Conservation (phyloP, 164 flowering plant species). For the Dillenia turbinata region DNA sequence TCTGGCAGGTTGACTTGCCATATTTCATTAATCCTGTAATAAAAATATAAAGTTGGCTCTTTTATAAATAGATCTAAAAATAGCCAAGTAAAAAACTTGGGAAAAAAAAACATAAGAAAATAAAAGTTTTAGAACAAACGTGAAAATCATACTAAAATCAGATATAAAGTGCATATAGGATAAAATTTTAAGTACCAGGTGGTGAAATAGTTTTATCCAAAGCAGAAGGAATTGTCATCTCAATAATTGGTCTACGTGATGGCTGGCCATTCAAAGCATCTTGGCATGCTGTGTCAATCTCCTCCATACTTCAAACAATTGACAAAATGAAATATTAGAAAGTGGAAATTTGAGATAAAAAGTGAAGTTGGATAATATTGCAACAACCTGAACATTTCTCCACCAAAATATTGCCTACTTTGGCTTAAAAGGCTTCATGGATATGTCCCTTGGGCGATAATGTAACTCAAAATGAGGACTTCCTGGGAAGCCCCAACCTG, state of each 20-base stretch:
- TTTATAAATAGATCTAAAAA: too few relatives aligned
- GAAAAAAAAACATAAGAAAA: too few relatives aligned
- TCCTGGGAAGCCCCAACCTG: too few relatives aligned
- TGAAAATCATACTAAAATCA: background rate
- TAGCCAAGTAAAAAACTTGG: too few relatives aligned
- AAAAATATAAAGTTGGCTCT: too few relatives aligned
- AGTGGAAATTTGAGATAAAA: background rate
- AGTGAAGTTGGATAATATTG: background rate
- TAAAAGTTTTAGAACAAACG: background rate
- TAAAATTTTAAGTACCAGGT: constrained; percentile 43
- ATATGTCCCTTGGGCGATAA: too few relatives aligned
- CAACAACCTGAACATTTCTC: too few relatives aligned
- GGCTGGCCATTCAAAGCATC: constrained; percentile 85
- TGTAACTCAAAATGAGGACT: too few relatives aligned
- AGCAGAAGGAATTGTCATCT: constrained; percentile 96
- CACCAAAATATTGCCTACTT: too few relatives aligned
- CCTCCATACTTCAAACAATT: constrained; percentile 59
- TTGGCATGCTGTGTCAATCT: constrained; percentile 70
- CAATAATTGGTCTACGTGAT: constrained; percentile 81
- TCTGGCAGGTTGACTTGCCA: too few relatives aligned
- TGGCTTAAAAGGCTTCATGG: too few relatives aligned
- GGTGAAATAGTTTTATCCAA: constrained; percentile 94
- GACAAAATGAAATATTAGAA: constrained; percentile 9
- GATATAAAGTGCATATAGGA: background rate
- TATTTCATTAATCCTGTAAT: too few relatives aligned